A percentile compares a stretch with the other conserved stretches of the same genome.
Evolutionary conservation across 1,139 yeast species (phyloP).

Genomic region (Diutina mesorugosa): DNA sequence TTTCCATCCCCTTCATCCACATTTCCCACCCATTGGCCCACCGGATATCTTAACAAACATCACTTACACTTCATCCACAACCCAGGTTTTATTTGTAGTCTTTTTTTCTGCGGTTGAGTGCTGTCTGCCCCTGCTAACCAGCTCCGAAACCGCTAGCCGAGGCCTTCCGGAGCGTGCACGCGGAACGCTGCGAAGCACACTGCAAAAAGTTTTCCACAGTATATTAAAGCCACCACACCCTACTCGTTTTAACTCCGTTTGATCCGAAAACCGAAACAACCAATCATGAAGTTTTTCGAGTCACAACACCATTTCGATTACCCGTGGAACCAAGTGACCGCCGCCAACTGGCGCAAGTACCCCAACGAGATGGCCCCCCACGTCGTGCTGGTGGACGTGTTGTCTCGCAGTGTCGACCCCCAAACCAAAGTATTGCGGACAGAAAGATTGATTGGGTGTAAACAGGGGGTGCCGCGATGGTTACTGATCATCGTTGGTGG

Average conservation of each 20-base stretch:
- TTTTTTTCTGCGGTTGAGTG: no score
- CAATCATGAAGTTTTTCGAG: slow-evolving; percentile 62
- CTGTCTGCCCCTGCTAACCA: no score
- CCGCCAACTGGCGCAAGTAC: slow-evolving; percentile 94
- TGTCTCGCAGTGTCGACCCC: slow-evolving; percentile 55
- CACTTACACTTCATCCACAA: no score
- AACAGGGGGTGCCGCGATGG: slow-evolving; percentile 85
- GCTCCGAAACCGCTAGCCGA: neutral
- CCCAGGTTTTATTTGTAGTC: no score
- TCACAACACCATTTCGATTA: slow-evolving; percentile 60
- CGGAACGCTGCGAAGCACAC: neutral
- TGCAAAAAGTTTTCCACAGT: neutral
- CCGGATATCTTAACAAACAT: no score
- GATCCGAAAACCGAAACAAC: neutral
- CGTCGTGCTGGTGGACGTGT: slow-evolving; percentile 88
- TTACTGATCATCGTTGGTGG: slow-evolving; percentile 63
- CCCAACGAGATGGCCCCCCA: slow-evolving; percentile 89
- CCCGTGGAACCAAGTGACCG: slow-evolving; percentile 90
- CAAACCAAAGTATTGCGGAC: slow-evolving; percentile 50
- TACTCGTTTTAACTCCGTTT: neutral
- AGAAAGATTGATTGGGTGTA: slow-evolving; percentile 81
- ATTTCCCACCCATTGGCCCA: no score
- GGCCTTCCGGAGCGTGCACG: neutral
- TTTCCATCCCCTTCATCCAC: no score
- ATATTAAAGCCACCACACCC: no score